These are phyloP conservation scores for Alternaria brassicicola DNA, from an alignment of 2,329 filamentous ascomycete genomes.

Conservation along the genomic window DNA sequence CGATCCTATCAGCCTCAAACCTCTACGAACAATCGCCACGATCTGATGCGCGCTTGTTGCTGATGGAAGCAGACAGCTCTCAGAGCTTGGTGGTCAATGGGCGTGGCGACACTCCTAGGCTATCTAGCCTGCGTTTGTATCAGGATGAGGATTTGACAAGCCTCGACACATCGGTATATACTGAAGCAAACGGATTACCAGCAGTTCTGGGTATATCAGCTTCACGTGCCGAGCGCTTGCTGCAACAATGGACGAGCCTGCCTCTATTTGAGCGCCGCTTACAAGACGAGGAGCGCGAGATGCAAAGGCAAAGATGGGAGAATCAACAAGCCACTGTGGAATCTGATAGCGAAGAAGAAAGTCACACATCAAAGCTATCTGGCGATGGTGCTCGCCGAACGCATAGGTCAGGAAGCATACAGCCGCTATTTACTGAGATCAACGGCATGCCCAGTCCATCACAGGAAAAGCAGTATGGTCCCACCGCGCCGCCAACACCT, in stretches of 20 bases:
- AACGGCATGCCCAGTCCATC: constrained; percentile 29
- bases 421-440: constrained; percentile 40
- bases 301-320: constrained; percentile 32
- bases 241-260: constrained; percentile 44
- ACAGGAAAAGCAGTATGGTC: constrained; percentile 23
- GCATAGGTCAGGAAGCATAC: constrained; percentile 27
- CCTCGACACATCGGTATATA: constrained; percentile 29
- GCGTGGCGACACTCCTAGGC: constrained; percentile 19
- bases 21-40: constrained; percentile 24
- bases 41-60: constrained; percentile 23
- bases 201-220: constrained; percentile 32
- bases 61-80: constrained; percentile 42
- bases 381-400: constrained; percentile 16
- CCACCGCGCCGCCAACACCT: constrained; percentile 35
- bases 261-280: constrained; percentile 40
- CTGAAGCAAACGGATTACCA: constrained; percentile 31
- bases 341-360: constrained; percentile 44
- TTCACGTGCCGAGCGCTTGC: constrained; percentile 33
- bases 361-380: constrained; percentile 15
- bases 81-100: constrained; percentile 28
- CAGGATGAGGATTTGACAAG: constrained; percentile 36
- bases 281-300: constrained; percentile 30
- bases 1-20: constrained; percentile 36
- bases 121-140: constrained; percentile 35
- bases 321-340: constrained; percentile 43